These are phyloP conservation scores for Acanthochlamys bracteata DNA, from an alignment of 106 monocot genomes.

Conservation along the genomic window DNA sequence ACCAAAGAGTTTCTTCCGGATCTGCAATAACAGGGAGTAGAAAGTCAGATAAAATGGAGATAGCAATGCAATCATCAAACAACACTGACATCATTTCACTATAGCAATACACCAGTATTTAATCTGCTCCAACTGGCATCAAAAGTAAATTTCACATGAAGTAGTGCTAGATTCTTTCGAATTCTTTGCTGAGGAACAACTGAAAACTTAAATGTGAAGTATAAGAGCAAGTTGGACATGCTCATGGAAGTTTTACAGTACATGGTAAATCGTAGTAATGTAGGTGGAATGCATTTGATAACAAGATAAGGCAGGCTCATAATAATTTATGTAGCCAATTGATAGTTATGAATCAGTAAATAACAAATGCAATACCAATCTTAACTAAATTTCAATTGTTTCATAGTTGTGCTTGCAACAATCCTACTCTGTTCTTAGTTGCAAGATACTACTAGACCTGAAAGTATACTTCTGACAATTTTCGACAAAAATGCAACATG, in stretches of 20 bases:
- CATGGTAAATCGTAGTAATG: too few relatives aligned
- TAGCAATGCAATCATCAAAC: neutral
- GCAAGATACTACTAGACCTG: neutral
- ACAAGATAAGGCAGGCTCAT: too few relatives aligned
- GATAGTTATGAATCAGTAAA: neutral
- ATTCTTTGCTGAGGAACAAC: too few relatives aligned
- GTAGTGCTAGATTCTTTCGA: too few relatives aligned
- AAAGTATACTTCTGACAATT: slow-evolving; percentile 48
- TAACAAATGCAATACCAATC: neutral
- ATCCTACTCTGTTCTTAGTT: neutral
- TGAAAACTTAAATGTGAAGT: too few relatives aligned
- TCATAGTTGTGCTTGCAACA: neutral
- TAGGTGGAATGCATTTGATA: too few relatives aligned
- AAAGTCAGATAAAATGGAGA: neutral
- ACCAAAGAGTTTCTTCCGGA: slow-evolving; percentile 25
- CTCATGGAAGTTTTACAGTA: too few relatives aligned
- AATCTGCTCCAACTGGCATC: too few relatives aligned
- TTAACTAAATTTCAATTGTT: neutral
- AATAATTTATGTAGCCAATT: neutral
- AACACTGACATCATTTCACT: neutral
- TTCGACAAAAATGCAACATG: slow-evolving; percentile 44
- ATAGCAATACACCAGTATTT: neutral
- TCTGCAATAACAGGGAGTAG: slow-evolving; percentile 12
- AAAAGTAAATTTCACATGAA: too few relatives aligned
- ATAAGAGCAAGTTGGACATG: too few relatives aligned